Evolutionary conservation across 2,329 filamentous ascomycete genomes (phyloP).

Genomic region (Colletotrichum lini): DNA sequence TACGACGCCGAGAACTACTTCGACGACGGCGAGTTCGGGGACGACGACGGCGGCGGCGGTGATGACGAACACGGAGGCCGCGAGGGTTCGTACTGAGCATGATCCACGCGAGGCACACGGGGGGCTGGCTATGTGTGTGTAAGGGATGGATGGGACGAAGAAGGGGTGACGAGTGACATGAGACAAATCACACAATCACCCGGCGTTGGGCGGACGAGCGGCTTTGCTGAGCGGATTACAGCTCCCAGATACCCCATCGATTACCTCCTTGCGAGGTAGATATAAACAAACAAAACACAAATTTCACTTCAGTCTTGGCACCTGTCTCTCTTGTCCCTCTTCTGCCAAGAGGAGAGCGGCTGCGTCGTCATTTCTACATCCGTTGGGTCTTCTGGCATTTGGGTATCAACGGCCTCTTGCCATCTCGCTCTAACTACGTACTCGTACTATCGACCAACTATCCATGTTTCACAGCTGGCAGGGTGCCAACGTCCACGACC

Average conservation of each 20-base stretch:
- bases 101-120: too few species aligned
- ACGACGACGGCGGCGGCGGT: constrained; percentile 66
- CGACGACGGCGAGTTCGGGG: constrained; percentile 69
- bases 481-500: too few species aligned
- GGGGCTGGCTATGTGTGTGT: too few species aligned
- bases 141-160: not conserved
- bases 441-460: not conserved
- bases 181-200: constrained; percentile 22
- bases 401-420: constrained; percentile 33
- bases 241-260: constrained; percentile 38
- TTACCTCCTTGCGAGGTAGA: not conserved
- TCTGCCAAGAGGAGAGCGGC: too few species aligned
- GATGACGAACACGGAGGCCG: constrained; percentile 63
- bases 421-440: not conserved
- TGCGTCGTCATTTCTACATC: too few species aligned
- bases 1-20: constrained; percentile 75
- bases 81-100: constrained; percentile 43
- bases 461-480: too few species aligned
- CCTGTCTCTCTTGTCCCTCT: not conserved
- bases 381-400: constrained; percentile 18
- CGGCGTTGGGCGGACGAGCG: constrained; percentile 39
- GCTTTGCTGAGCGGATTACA: constrained; percentile 38
- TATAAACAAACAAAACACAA: constrained; percentile 15
- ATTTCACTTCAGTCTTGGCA: constrained; percentile 1
- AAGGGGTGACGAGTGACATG: constrained; percentile 13